Percentiles rank a stretch among this genome's conserved stretches.
phyloP scores from a whole-genome alignment of 306 rosid species.

The Quercus parvula region DNA sequence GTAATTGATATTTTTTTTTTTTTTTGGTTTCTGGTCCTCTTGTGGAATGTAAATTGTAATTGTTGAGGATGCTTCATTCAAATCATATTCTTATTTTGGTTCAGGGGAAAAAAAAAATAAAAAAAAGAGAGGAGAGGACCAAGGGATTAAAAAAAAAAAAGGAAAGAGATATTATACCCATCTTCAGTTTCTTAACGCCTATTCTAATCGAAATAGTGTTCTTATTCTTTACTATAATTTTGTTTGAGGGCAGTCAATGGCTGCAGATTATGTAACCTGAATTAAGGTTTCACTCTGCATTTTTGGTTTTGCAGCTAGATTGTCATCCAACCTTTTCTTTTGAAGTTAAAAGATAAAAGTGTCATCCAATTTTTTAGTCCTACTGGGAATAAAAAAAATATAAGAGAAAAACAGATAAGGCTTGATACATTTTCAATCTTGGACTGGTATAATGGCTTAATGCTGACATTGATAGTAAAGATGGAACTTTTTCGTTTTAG shows the following conservation, averaged over 20 bases:
- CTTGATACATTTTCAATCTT: no score
- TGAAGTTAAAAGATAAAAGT: no score
- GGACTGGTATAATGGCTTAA: no score
- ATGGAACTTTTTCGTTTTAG: no score
- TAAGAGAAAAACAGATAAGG: no score
- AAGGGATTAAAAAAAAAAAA: conserved; percentile 14
- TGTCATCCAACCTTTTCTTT: not conserved
- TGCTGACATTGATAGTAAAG: no score
- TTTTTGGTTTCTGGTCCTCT: conserved; percentile 24
- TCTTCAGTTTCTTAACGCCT: not conserved
- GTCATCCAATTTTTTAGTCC: no score
- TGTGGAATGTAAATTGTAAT: conserved; percentile 54
- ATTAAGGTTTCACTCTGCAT: not conserved
- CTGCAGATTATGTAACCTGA: not conserved
- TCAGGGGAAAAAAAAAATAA: not conserved
- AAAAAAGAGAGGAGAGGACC: not conserved
- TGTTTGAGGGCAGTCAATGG: not conserved
- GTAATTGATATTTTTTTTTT: conserved; percentile 45
- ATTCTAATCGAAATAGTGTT: not conserved
- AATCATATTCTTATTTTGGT: conserved; percentile 30
- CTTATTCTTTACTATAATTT: not conserved
- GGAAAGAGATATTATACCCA: not conserved
- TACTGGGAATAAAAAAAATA: no score
- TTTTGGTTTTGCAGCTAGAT: not conserved
- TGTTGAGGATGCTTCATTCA: conserved; percentile 41